Percentiles rank a stretch among this genome's conserved stretches.
Evolutionary conservation across 345 rosid genomes (phyloP).

Genomic region (Populus simonii): DNA sequence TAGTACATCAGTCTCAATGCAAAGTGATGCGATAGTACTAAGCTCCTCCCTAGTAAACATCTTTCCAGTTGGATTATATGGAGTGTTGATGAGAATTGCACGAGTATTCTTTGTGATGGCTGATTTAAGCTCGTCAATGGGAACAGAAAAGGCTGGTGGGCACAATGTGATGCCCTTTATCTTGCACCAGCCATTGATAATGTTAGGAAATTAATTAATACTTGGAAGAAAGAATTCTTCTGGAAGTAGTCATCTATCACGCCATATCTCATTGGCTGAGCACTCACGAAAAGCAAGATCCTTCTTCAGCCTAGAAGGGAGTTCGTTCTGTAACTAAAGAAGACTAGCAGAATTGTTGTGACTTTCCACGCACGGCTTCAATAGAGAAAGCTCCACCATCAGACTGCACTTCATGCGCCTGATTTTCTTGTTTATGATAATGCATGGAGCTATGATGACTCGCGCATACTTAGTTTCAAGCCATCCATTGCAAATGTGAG

Average conservation of each 20-base stretch:
- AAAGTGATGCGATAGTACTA: slow-evolving; percentile 57
- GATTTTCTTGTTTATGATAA: no score
- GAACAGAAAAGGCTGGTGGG: slow-evolving; percentile 75
- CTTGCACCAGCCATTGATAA: slow-evolving; percentile 97
- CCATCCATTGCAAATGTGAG: no score
- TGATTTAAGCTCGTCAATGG: slow-evolving; percentile 75
- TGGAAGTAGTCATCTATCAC: not conserved
- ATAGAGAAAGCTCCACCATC: no score
- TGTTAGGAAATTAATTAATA: slow-evolving; percentile 48
- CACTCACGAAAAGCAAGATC: slow-evolving; percentile 86
- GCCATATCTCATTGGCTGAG: slow-evolving; percentile 52
- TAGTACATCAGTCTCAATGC: slow-evolving; percentile 82
- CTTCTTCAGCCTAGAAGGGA: slow-evolving; percentile 61
- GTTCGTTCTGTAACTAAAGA: slow-evolving; percentile 62
- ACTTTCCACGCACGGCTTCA: no score
- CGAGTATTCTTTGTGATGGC: slow-evolving; percentile 63
- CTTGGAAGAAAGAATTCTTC: not conserved
- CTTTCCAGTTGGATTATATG: slow-evolving; percentile 93
- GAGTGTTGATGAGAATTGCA: slow-evolving; percentile 83
- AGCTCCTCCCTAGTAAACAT: slow-evolving; percentile 87
- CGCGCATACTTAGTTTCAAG: no score
- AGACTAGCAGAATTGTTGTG: no score
- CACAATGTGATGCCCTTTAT: slow-evolving; percentile 67
- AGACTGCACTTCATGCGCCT: no score
- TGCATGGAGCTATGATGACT: no score